These are phyloP conservation scores for Ligustrum vulgare DNA, from an alignment of 257 asterid species.

Conservation along the genomic window DNA sequence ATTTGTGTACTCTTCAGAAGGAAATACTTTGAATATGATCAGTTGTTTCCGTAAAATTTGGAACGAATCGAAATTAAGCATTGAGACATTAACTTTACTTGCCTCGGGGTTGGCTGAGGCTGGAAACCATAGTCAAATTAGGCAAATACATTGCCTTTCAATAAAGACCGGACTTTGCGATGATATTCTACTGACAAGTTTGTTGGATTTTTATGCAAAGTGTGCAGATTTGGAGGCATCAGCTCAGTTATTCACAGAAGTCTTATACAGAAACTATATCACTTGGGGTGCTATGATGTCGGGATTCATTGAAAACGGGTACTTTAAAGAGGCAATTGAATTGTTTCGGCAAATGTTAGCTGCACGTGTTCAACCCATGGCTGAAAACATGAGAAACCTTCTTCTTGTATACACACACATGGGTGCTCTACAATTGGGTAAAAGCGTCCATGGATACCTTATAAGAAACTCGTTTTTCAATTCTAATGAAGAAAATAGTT, in stretches of 20 bases:
- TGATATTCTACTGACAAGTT: conserved; percentile 34
- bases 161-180: conserved; percentile 41
- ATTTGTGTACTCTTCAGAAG: conserved; percentile 28
- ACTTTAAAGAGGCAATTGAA: conserved; percentile 26
- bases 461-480: conserved; percentile 17
- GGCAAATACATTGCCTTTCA: conserved; percentile 45
- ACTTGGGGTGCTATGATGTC: conserved; percentile 35
- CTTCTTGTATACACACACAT: conserved; percentile 27
- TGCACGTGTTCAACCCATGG: conserved; percentile 28
- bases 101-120: conserved; percentile 35
- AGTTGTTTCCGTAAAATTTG: conserved; percentile 36
- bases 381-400: conserved; percentile 33
- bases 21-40: conserved; percentile 20
- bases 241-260: conserved; percentile 30
- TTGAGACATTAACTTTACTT: conserved; percentile 40
- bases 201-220: conserved; percentile 43
- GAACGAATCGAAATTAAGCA: conserved; percentile 28
- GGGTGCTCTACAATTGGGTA: conserved; percentile 42
- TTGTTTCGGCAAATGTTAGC: conserved; percentile 33
- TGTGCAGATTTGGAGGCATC: conserved; percentile 30
- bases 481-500: conserved; percentile 10
- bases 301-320: conserved; percentile 28
- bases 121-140: conserved; percentile 17
- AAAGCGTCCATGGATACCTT: conserved; percentile 42
- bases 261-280: conserved; percentile 14